phyloP scores from a whole-genome alignment of 2,329 filamentous ascomycete species.

The Neonectria ditissima region DNA sequence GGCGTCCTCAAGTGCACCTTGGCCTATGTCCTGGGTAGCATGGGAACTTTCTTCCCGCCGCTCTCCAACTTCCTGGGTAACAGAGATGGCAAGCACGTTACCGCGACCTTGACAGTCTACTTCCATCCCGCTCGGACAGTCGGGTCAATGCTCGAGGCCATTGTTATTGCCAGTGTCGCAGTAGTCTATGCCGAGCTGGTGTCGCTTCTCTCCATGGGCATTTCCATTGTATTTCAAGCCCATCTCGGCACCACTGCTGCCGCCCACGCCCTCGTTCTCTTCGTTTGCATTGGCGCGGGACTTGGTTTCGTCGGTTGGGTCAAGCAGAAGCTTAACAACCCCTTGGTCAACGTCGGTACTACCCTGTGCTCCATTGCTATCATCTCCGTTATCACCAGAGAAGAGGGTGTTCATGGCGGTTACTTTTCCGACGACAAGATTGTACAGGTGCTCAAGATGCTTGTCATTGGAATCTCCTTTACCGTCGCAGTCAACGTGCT shows the following conservation, averaged over 20 bases:
- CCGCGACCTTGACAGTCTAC: conserved; percentile 93
- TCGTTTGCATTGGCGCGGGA: conserved; percentile 87
- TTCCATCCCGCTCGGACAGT: conserved; percentile 90
- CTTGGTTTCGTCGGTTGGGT: conserved; percentile 90
- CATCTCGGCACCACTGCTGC: conserved; percentile 73
- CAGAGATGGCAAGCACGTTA: conserved; percentile 92
- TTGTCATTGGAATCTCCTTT: conserved; percentile 79
- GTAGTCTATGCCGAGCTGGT: conserved; percentile 78
- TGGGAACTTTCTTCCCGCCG: conserved; percentile 84
- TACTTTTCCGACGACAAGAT: conserved; percentile 87
- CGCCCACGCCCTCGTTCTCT: conserved; percentile 82
- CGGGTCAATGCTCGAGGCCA: conserved; percentile 90
- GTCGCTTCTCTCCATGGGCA: conserved; percentile 87
- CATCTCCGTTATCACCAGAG: conserved; percentile 91
- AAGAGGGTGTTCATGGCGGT: conserved; percentile 85
- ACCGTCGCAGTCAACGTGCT: conserved; percentile 81
- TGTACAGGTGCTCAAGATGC: conserved; percentile 83
- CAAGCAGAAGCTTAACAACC: conserved; percentile 82
- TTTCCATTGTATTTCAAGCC: conserved; percentile 81
- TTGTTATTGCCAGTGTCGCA: conserved; percentile 79
- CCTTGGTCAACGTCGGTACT: conserved; percentile 85
- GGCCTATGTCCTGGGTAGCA: conserved; percentile 86
- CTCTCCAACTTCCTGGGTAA: conserved; percentile 81
- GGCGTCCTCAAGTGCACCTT: conserved; percentile 91
- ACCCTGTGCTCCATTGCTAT: conserved; percentile 89